Evolutionary conservation across 768 basidiomycete genomes (phyloP), one percentile per base, ranked within the genome.

Genomic region (Lanmaoa rubissima): DNA sequence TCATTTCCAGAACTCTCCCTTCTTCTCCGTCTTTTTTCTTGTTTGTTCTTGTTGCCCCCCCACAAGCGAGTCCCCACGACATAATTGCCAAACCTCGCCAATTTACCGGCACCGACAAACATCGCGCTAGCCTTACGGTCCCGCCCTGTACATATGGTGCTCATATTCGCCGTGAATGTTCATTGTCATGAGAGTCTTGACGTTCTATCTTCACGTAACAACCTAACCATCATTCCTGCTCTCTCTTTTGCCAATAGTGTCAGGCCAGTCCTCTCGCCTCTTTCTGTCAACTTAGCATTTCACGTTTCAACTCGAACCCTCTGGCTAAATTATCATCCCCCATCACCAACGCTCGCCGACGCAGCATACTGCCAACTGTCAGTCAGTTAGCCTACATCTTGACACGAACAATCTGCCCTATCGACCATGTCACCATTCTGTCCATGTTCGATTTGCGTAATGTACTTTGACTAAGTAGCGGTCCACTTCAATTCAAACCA

Each of bases 21-120:
- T 16, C 46, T 48, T 34, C 13, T 5, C 46, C 46, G 32, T 8
- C 7, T 9, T 32, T 31, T n/a, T 7, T 14, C n/a, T 19, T 51
- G 31, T 44, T 51, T 51, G 50, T 10, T 10, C 6, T 2, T 51
- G 21, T 45, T 32, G 10, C 1, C 8, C 7, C 6, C 41, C 13
- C 11, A 3, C n/a, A 42, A 21, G 40, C 40, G 40, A 21, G 32
- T 32, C 21, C n/a, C 11, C 48, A 42, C 40, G 6, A 43, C 39
- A 51, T 17, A 4, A 7, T 19, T 5, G 5, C 38, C 21, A 21
- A 39, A n/a, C 26, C 32, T n/a, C 12, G 16, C 51, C 8, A 35
- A 36, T n/a, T 12, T 43, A 21, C 39, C 58, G 59, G 59, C 42
- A 44, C 59, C 59, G 59, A 59, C 45, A 17, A 5, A 6, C 24